Percentiles rank a stretch among this genome's conserved stretches.
Evolutionary conservation across 2,329 filamentous ascomycete genomes (phyloP).

Genomic region (Xylariaceae sp.): DNA sequence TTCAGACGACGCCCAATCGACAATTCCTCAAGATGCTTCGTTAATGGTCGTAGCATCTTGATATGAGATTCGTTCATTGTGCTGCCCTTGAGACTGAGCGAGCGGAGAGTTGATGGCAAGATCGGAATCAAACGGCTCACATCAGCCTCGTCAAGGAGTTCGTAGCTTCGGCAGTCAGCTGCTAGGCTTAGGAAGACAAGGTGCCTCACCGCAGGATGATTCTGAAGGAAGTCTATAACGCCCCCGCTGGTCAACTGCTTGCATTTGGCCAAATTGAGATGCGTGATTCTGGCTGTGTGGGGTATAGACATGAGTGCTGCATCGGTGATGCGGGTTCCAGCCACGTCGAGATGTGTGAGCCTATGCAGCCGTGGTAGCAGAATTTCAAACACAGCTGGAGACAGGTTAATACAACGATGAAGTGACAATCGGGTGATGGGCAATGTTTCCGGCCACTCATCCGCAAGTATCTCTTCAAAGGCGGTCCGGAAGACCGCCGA

Average conservation of each 20-base stretch:
- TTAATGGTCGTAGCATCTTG: constrained; percentile 56
- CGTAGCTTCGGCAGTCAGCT: constrained; percentile 65
- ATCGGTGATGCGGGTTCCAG: constrained; percentile 71
- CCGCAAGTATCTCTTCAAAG: constrained; percentile 52
- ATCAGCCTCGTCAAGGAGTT: constrained; percentile 62
- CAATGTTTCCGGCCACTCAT: constrained; percentile 50
- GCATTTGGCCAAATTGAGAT: constrained; percentile 75
- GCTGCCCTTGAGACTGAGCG: constrained; percentile 70
- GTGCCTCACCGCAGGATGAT: constrained; percentile 62
- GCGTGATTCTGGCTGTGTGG: constrained; percentile 64
- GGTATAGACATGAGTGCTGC: constrained; percentile 66
- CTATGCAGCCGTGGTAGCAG: constrained; percentile 64
- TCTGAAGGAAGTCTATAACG: constrained; percentile 65
- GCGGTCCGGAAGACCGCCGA: constrained; percentile 61
- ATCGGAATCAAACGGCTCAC: constrained; percentile 59
- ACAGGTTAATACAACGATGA: constrained; percentile 71
- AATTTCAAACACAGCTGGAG: constrained; percentile 60
- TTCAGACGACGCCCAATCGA: constrained; percentile 64
- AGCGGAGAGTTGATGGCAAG: constrained; percentile 63
- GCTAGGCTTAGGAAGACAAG: constrained; percentile 70
- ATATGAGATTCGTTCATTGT: constrained; percentile 63
- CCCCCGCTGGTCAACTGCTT: constrained; percentile 59
- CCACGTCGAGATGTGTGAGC: constrained; percentile 74
- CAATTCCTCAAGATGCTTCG: constrained; percentile 71
- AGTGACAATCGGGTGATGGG: constrained; percentile 64